Evolutionary conservation across 192 early-diverging fungal genomes (phyloP).

Genomic region (Coemansia sp.): DNA sequence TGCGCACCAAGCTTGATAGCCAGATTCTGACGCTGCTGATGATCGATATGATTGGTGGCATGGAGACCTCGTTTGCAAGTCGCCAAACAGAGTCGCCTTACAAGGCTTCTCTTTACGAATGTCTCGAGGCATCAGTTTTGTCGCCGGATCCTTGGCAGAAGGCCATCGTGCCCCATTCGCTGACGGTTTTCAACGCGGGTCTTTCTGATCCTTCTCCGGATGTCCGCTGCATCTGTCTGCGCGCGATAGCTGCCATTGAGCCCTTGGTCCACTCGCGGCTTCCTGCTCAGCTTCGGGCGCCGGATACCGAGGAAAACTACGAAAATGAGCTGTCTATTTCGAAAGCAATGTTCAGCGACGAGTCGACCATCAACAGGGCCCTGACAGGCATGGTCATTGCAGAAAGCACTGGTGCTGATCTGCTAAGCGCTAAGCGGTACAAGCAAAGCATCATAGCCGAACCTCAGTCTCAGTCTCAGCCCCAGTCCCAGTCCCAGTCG

Average conservation of each 20-base stretch:
- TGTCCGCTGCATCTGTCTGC: slow-evolving; percentile 21
- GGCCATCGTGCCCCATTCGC: slow-evolving; percentile 43
- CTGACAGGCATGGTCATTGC: slow-evolving; percentile 10
- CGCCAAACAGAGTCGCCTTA: slow-evolving; percentile 24
- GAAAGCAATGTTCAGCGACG: slow-evolving; percentile 12
- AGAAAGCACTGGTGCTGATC: not conserved
- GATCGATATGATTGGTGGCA: slow-evolving; percentile 32
- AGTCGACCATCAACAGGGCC: slow-evolving; percentile 16
- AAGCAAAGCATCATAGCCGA: not conserved
- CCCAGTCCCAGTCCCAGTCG: too few relatives aligned
- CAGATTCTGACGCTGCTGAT: slow-evolving; percentile 35
- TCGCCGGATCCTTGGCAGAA: slow-evolving; percentile 49
- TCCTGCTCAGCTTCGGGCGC: slow-evolving; percentile 47
- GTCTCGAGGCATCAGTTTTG: slow-evolving; percentile 40
- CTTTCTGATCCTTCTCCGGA: slow-evolving; percentile 18
- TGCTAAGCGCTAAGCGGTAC: slow-evolving; percentile 1
- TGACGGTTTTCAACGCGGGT: slow-evolving; percentile 35
- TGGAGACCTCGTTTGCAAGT: slow-evolving; percentile 22
- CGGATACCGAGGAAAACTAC: slow-evolving; percentile 28
- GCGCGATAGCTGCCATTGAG: slow-evolving; percentile 23
- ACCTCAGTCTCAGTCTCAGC: not conserved
- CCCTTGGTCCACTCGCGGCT: slow-evolving; percentile 43
- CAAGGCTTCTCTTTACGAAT: slow-evolving; percentile 23
- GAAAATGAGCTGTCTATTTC: slow-evolving; percentile 15
- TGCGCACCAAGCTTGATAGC: slow-evolving; percentile 36